Evolutionary conservation across 352 stramenopile genomes (phyloP).

Genomic region (Globisporangium middletonii): DNA sequence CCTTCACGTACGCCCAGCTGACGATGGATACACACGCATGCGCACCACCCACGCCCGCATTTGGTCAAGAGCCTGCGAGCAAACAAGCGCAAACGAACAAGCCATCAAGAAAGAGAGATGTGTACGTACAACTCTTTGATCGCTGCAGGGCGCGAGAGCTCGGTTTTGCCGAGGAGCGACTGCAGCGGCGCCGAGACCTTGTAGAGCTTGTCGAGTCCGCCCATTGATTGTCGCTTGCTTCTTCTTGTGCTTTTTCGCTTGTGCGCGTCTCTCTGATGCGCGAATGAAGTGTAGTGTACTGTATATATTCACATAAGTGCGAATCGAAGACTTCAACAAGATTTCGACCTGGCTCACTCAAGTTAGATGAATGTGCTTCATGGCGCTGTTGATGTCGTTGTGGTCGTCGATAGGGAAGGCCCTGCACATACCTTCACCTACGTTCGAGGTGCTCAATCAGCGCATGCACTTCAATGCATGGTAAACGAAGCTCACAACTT

Average conservation of each 20-base stretch:
- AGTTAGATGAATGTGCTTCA: no score
- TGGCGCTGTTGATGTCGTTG: no score
- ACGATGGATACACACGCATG: conserved; percentile 2
- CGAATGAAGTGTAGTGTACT: background rate
- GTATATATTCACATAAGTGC: background rate
- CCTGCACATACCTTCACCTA: no score
- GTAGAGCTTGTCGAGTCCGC: conserved; percentile 33
- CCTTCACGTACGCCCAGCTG: conserved; percentile 74
- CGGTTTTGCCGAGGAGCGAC: conserved; percentile 54
- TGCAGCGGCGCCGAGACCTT: conserved; percentile 57
- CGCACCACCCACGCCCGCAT: background rate
- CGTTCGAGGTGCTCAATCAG: no score
- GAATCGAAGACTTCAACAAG: no score
- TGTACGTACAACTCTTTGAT: conserved; percentile 74
- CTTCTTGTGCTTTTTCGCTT: background rate
- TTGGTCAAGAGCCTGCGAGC: background rate
- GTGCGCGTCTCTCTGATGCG: background rate
- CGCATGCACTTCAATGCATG: no score
- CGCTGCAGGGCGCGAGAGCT: conserved; percentile 58
- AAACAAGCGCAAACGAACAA: background rate
- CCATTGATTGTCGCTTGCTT: conserved; percentile 10
- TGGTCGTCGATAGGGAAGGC: no score
- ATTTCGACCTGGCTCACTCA: no score
- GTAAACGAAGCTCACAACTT: no score
- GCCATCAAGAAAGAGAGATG: background rate